Base-by-base conservation (phyloP, 2,329 filamentous ascomycete genomes). In the Cladophialophora immunda region DNA sequence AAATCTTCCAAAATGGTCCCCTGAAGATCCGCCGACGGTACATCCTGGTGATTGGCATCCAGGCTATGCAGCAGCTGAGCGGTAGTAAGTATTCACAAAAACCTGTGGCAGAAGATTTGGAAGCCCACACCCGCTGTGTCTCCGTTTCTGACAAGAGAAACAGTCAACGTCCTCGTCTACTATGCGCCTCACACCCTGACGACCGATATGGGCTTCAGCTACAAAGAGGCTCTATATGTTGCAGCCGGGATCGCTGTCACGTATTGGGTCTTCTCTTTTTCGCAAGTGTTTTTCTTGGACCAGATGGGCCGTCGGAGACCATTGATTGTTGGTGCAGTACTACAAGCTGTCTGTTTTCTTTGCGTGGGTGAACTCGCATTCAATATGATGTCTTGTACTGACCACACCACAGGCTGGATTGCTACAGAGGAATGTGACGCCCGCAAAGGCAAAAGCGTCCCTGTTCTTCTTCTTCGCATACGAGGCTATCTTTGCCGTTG, bases 401-500 rank as follows among this genome's bases (percentile, higher is more conserved):
- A 61, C 29, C 22, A n/a, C 19, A 2, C 17, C 15, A 15, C 30
- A 62, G 58, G 58, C 58, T 36, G 58, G 27, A 34, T 15, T 62
- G 22, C 29, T 62, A 4, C 45, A 62, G 17, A 50, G 25, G n/a
- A 27, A 50, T 41, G 22, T 50, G 17, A 47, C 34, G 15, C 22
- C 34, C 17, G 34, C 38, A 13, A 59, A 29, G 38, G 57, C 57
- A 13, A 59, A 59, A 41, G 57, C 57, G 5, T 47, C 34, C 13
- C 58, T 62, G 27, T 22, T 85, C 69, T 87, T 87, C 75, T 81
- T 88, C 58, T 89, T 86, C 75, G 75, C 86, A 56, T 89, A 86
- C 78, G 86, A 87, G 76, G 85, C 84, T 71, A 87, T 88, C 75
- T 84, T 87, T 52, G 85, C 85, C 0, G 84, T 87, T 65, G 86